Conservation (phyloP, 208 protist genomes). For the Leptomonas pyrrhocoris region DNA sequence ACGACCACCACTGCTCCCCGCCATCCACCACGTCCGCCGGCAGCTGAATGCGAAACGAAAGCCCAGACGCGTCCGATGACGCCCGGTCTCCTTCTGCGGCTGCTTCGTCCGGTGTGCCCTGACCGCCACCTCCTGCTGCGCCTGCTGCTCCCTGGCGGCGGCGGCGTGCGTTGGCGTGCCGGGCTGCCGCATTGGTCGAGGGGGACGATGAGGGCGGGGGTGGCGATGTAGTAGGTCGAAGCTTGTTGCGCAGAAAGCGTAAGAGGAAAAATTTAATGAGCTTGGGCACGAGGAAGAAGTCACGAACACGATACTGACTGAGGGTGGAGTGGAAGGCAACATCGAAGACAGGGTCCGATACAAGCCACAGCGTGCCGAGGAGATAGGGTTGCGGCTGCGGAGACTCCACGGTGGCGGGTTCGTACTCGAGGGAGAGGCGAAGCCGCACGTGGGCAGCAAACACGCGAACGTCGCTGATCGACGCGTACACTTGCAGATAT, state of each 20-base stretch:
- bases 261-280: conserved; percentile 71
- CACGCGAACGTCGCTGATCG: conserved; percentile 58
- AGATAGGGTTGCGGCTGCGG: conserved; percentile 66
- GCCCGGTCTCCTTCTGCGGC: conserved; percentile 1
- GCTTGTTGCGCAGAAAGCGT: conserved; percentile 50
- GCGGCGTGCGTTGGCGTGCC: conserved; percentile 8
- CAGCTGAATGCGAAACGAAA: conserved; percentile 62
- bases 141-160: background rate
- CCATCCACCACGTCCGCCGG: conserved; percentile 69
- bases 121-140: background rate
- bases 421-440: conserved; percentile 59
- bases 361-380: conserved; percentile 70
- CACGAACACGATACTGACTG: conserved; percentile 59
- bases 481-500: conserved; percentile 70
- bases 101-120: background rate
- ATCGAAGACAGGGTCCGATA: conserved; percentile 85
- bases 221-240: conserved; percentile 27
- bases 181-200: background rate
- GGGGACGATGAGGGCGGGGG: background rate
- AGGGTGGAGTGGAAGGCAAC: conserved; percentile 68
- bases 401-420: conserved; percentile 67
- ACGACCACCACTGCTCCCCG: conserved; percentile 54
- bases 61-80: conserved; percentile 26
- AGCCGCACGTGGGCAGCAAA: conserved; percentile 56
- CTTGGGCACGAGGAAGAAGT: conserved; percentile 75